phyloP scores from a whole-genome alignment of 73 alveolate species.

The Paramecium biaurelia region DNA sequence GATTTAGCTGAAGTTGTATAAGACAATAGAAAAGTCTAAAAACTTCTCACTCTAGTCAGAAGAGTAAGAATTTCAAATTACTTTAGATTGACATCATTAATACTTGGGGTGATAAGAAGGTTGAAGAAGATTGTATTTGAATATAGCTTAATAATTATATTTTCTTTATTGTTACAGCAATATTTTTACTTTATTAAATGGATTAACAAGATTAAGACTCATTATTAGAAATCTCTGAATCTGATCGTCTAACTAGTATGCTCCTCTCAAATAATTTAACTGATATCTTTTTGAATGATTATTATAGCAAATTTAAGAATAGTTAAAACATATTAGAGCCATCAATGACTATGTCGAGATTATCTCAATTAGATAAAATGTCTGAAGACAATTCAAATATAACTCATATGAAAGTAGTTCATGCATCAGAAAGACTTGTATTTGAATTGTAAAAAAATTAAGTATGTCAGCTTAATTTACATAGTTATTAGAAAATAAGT shows the following conservation, averaged over 20 bases:
- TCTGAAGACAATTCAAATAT: not conserved
- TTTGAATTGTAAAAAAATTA: not conserved
- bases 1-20: slow-evolving; percentile 16
- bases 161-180: not conserved
- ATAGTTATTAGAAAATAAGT: not conserved
- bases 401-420: not conserved
- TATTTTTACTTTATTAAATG: not conserved
- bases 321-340: not conserved
- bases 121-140: slow-evolving; percentile 12
- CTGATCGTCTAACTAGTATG: not conserved
- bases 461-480: not conserved
- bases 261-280: not conserved
- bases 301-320: not conserved
- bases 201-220: not conserved
- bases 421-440: not conserved
- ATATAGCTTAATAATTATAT: not conserved
- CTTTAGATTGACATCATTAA: not conserved
- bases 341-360: not conserved
- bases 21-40: not conserved
- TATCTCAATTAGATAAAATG: not conserved
- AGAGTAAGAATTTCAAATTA: not conserved
- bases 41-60: not conserved
- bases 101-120: slow-evolving; percentile 24
- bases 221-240: not conserved
- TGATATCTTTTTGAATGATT: not conserved